Percentiles rank a stretch among this genome's conserved stretches.
phyloP scores from a whole-genome alignment of 2,329 filamentous ascomycete genomes.

The Aspergillus sp. region DNA sequence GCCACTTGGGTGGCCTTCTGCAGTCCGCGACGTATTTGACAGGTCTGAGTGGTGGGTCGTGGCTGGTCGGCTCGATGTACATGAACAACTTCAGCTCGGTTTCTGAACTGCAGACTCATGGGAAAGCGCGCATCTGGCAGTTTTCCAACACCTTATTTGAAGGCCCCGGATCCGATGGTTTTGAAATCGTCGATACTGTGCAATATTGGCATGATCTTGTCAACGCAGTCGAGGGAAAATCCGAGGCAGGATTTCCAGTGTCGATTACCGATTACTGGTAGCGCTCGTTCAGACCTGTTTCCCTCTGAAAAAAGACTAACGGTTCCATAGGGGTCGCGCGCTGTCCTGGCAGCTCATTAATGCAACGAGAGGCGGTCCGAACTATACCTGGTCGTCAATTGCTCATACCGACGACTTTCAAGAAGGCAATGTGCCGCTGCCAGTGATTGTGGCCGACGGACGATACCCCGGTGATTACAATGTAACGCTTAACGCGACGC shows the following conservation, averaged over 20 bases:
- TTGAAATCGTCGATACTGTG: constrained; percentile 38
- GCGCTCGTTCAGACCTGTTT: not conserved
- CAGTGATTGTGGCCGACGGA: constrained; percentile 62
- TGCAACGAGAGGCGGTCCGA: constrained; percentile 60
- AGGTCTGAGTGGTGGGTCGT: constrained; percentile 72
- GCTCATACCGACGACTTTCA: constrained; percentile 54
- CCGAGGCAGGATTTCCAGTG: constrained; percentile 53
- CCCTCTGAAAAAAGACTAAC: not conserved
- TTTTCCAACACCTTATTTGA: constrained; percentile 53
- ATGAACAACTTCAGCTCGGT: constrained; percentile 69
- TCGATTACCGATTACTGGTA: constrained; percentile 78
- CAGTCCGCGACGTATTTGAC: constrained; percentile 74
- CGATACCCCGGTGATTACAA: constrained; percentile 53
- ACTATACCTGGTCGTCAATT: constrained; percentile 76
- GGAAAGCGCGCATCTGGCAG: constrained; percentile 48
- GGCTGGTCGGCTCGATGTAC: constrained; percentile 74
- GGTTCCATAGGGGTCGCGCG: constrained; percentile 53
- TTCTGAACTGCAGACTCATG: constrained; percentile 40
- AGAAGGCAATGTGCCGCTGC: constrained; percentile 57
- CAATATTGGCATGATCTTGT: constrained; percentile 55
- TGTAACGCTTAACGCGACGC: constrained; percentile 61
- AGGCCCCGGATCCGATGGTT: constrained; percentile 41
- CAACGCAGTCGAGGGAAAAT: constrained; percentile 52
- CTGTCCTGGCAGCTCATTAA: constrained; percentile 81
- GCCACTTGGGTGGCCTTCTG: constrained; percentile 69